Conservation (phyloP, 306 rosid species). For the Hippophae gyantsensis region DNA sequence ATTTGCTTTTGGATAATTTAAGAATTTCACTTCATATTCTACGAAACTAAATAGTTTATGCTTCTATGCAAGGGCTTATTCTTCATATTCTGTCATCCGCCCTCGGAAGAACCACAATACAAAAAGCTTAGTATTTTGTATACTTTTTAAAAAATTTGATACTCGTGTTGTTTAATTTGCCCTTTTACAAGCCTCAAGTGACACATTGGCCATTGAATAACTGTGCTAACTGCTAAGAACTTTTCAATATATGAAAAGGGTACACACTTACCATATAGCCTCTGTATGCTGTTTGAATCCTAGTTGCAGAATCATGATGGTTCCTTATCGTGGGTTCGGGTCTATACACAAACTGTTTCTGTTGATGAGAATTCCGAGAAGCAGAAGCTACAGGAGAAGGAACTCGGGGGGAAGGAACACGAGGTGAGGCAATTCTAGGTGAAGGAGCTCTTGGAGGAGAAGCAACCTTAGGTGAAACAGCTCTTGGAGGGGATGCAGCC, state of each 20-base stretch:
- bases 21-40: no score
- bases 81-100: no score
- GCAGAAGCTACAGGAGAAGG: no score
- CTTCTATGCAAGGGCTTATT: no score
- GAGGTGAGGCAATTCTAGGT: conserved; percentile 28
- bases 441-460: conserved; percentile 27
- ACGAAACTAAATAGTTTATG: no score
- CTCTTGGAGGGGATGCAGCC: conserved; percentile 35
- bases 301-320: conserved; percentile 80
- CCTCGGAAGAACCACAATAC: no score
- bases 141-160: no score
- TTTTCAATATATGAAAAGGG: not conserved
- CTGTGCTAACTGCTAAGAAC: not conserved
- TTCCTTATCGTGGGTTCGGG: conserved; percentile 70
- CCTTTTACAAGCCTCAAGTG: not conserved
- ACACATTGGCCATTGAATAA: not conserved
- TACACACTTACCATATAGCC: conserved; percentile 66
- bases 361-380: conserved; percentile 31
- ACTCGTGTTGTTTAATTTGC: no score
- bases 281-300: conserved; percentile 79
- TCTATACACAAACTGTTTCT: conserved; percentile 46
- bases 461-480: conserved; percentile 38
- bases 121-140: no score
- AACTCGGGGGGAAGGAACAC: no score
- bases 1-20: no score